Evolutionary conservation across 768 basidiomycete genomes (phyloP).

Genomic region (Inosperma sp.): DNA sequence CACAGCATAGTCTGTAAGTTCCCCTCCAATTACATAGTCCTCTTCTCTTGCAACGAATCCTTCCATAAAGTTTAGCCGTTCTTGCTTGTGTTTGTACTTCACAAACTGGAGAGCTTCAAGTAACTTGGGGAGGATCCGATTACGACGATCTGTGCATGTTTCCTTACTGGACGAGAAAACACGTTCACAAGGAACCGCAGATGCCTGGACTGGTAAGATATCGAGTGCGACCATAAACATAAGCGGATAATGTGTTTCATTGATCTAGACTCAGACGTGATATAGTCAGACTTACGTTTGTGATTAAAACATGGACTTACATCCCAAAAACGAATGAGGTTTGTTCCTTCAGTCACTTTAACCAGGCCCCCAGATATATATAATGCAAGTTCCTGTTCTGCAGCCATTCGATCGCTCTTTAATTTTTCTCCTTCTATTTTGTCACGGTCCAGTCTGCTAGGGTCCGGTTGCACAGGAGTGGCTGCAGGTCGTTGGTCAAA

Average conservation of each 20-base stretch:
- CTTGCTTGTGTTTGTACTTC: slow-evolving; percentile 19
- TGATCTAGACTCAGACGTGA: neutral
- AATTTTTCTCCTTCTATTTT: neutral
- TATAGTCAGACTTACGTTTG: neutral
- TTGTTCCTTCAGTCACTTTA: neutral
- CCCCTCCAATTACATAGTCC: slow-evolving; percentile 4
- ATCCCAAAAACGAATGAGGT: slow-evolving; percentile 7
- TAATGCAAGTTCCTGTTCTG: neutral
- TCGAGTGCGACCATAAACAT: slow-evolving; percentile 23
- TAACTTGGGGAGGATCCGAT: slow-evolving; percentile 15
- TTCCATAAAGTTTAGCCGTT: slow-evolving; percentile 1
- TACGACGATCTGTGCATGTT: slow-evolving; percentile 22
- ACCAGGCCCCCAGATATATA: neutral
- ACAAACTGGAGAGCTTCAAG: slow-evolving; percentile 30
- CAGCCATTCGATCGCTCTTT: neutral
- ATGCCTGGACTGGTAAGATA: slow-evolving; percentile 28
- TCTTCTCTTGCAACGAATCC: neutral
- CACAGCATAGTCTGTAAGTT: neutral
- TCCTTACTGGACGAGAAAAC: slow-evolving; percentile 32
- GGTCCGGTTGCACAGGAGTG: neutral
- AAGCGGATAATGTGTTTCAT: slow-evolving; percentile 13
- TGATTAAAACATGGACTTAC: neutral
- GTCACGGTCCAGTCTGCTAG: neutral
- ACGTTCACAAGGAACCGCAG: slow-evolving; percentile 27
- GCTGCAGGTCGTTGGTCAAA: too few relatives aligned